Evolutionary conservation across 139 green algal species (phyloP), one percentile per base, ranked within the genome.

Genomic region (Chlorella sp.): DNA sequence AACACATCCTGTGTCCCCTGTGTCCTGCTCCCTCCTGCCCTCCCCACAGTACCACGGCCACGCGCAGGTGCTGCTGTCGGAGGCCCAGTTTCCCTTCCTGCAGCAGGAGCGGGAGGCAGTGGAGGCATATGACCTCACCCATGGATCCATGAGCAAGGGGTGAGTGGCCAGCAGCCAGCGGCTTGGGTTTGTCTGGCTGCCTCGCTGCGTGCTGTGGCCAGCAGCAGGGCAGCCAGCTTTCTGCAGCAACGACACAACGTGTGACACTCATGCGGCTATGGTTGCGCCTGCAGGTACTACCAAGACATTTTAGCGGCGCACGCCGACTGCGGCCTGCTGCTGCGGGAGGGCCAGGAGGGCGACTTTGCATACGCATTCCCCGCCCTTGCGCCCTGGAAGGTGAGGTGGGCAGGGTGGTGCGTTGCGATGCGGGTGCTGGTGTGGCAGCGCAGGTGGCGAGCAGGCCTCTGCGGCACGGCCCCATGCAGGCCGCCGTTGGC

Each of bases 41-140:
- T 0, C 18, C 3, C 60, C 28, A 36, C 92, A 95, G 60, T 94
- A 87, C 67, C 92, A 95, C 89, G 91, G 92, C 34, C 92, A 95
- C 69, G 88, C 90, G 16, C 92, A 95, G 74, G 78, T 93, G 13
- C 79, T 92, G 86, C 81, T 92, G 25, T 94, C 89, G 44, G 63
- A 73, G 34, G 83, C 87, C 21, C 76, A 74, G 64, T 88, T 88
- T 57, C 86, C 81, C n/a, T 18, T 69, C 28, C n/a, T 80, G 26
- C 81, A 84, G 57, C 30, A 57, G 55, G 71, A 88, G 80, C 32
- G 36, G 36, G 56, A 88, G 65, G 72, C 74, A 3, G 81, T 69
- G 21, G 38, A 34, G 9, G 20, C 23, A 23, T 83, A 91, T 47
- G 36, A 28, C 16, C 13, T 62, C 26, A 73, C 47, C 16, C 30